phyloP scores from a whole-genome alignment of 140 eudicot genomes.

The Senecio squalidus region DNA sequence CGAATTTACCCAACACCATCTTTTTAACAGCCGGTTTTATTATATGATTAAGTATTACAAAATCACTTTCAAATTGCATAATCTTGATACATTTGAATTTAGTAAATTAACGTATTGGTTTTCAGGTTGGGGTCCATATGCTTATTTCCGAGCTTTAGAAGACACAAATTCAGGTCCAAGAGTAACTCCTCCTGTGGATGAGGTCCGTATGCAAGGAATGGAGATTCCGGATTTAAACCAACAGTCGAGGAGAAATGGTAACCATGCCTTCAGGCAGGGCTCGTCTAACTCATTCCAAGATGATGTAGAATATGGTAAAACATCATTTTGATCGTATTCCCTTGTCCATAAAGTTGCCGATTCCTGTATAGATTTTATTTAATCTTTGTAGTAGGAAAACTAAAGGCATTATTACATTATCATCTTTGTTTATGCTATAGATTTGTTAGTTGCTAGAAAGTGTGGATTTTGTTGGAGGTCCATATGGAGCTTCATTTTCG shows the following conservation, averaged over 20 bases:
- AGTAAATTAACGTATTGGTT: background rate
- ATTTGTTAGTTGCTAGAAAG: slow-evolving; percentile 2
- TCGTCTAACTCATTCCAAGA: slow-evolving; percentile 19
- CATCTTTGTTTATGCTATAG: slow-evolving; percentile 3
- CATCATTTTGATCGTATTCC: slow-evolving; percentile 12
- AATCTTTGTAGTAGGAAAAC: slow-evolving; percentile 18
- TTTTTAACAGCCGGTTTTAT: too few relatives aligned
- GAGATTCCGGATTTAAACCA: slow-evolving; percentile 19
- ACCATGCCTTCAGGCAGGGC: slow-evolving; percentile 22
- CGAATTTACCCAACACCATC: too few relatives aligned
- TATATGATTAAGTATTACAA: too few relatives aligned
- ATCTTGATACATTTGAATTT: background rate
- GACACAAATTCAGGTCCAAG: slow-evolving; percentile 33
- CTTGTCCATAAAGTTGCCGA: background rate
- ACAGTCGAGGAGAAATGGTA: slow-evolving; percentile 17
- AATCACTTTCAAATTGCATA: background rate
- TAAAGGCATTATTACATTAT: slow-evolving; percentile 14
- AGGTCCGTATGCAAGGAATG: slow-evolving; percentile 3
- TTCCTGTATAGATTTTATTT: slow-evolving; percentile 30
- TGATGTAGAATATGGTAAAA: slow-evolving; percentile 37
- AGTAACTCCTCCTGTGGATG: slow-evolving; percentile 13
- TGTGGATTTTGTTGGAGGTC: too few relatives aligned
- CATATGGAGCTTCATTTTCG: too few relatives aligned
- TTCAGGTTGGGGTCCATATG: slow-evolving; percentile 69
- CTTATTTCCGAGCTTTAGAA: slow-evolving; percentile 56